Conservation (phyloP, 768 basidiomycete species). For the Amanita pseudoporphyria region DNA sequence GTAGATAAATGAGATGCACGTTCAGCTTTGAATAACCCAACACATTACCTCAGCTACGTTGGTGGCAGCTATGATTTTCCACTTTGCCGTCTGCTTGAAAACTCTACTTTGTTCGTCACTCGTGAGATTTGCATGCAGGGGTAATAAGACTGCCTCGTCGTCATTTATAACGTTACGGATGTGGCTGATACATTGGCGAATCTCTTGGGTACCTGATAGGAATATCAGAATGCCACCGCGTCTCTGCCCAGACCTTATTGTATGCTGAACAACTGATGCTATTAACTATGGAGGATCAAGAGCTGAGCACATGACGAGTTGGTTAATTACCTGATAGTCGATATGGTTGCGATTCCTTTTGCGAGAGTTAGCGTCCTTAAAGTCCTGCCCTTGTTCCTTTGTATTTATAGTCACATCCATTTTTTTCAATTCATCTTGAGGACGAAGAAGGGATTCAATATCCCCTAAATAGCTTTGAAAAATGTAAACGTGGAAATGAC, state of each 20-base stretch:
- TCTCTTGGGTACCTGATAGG: constrained; percentile 85
- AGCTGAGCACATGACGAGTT: neutral
- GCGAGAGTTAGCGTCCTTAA: neutral
- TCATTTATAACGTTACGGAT: constrained; percentile 28
- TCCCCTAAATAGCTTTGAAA: constrained; percentile 72
- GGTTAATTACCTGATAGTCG: constrained; percentile 52
- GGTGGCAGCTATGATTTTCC: constrained; percentile 85
- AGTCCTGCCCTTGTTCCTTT: neutral
- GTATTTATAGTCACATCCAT: neutral
- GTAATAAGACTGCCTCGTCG: constrained; percentile 46
- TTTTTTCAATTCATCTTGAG: constrained; percentile 20
- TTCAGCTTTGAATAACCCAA: neutral
- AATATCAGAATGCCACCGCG: constrained; percentile 77
- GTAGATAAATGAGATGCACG: constrained; percentile 1
- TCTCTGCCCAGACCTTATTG: constrained; percentile 37
- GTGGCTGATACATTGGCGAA: constrained; percentile 63
- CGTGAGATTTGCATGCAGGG: constrained; percentile 85
- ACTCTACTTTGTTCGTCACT: constrained; percentile 75
- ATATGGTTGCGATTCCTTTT: constrained; percentile 21
- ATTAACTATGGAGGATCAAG: constrained; percentile 39
- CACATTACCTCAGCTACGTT: constrained; percentile 77
- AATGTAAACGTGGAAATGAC: neutral
- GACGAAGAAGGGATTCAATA: constrained; percentile 47
- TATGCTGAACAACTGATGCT: constrained; percentile 53
- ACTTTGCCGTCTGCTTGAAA: constrained; percentile 50